phyloP scores from a whole-genome alignment of 2,329 filamentous ascomycete species.

The Apiospora malaysiana region DNA sequence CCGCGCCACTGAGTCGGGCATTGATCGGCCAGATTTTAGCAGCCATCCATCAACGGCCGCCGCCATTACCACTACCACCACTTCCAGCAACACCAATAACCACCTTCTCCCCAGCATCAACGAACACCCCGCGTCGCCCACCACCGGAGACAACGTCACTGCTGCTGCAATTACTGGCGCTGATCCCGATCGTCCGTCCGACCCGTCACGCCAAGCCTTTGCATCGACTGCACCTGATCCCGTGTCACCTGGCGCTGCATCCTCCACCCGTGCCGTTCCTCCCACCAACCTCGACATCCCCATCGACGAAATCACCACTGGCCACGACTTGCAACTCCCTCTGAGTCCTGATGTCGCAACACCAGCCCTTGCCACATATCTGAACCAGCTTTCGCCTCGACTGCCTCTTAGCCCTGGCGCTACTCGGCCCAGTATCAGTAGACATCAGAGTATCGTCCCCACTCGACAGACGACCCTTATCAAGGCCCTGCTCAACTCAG shows the following conservation, averaged over 20 bases:
- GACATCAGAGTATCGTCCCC: slow-evolving; percentile 53
- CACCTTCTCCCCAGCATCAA: slow-evolving; percentile 40
- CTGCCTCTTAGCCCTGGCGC: slow-evolving; percentile 29
- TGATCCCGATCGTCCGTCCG: neutral
- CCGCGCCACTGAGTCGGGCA: slow-evolving; percentile 33
- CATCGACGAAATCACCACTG: neutral
- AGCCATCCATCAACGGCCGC: slow-evolving; percentile 26
- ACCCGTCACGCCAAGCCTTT: slow-evolving; percentile 18
- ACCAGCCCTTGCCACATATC: slow-evolving; percentile 24
- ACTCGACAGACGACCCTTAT: slow-evolving; percentile 54
- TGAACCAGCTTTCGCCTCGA: slow-evolving; percentile 20
- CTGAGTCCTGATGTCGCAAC: slow-evolving; percentile 27
- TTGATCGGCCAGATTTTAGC: slow-evolving; percentile 42
- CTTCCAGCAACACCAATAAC: neutral
- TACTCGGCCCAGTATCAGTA: slow-evolving; percentile 37
- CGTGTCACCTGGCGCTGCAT: neutral
- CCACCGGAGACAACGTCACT: neutral
- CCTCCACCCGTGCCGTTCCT: neutral
- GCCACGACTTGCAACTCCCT: slow-evolving; percentile 3
- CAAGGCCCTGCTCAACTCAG: slow-evolving; percentile 57
- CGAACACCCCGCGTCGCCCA: slow-evolving; percentile 36
- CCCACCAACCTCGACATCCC: neutral
- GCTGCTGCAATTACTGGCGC: neutral
- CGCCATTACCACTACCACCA: slow-evolving; percentile 11
- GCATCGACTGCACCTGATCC: neutral